A percentile compares a stretch with the other conserved stretches of the same genome.
phyloP scores from a whole-genome alignment of 108 stramenopile genomes.

The Discostella stelligeroides region DNA sequence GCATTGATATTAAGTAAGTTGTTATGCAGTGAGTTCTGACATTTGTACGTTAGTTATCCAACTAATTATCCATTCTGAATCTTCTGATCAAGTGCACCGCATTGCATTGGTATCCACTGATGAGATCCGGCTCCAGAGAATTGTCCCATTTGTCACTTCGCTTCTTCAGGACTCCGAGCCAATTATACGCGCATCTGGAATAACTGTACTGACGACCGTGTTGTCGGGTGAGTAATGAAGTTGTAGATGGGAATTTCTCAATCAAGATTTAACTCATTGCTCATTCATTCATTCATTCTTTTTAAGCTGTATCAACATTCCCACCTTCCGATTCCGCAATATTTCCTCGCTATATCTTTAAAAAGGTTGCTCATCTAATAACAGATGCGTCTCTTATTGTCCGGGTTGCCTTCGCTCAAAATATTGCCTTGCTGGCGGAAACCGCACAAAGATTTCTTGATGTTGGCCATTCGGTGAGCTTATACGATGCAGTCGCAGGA shows the following conservation, averaged over 20 bases:
- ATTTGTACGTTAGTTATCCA: background rate
- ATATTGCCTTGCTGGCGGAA: constrained; percentile 84
- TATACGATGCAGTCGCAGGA: constrained; percentile 76
- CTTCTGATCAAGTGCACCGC: constrained; percentile 52
- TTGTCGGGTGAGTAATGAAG: constrained; percentile 29
- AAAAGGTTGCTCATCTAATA: constrained; percentile 83
- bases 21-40: background rate
- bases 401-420: constrained; percentile 84
- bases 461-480: constrained; percentile 79
- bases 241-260: background rate
- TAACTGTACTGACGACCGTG: constrained; percentile 73
- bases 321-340: constrained; percentile 92
- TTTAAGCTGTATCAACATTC: constrained; percentile 63
- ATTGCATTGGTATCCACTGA: constrained; percentile 76
- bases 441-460: constrained; percentile 89
- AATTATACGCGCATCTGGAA: constrained; percentile 79
- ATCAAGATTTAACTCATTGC: background rate
- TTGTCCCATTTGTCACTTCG: constrained; percentile 86
- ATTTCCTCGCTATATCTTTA: constrained; percentile 95
- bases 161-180: constrained; percentile 88
- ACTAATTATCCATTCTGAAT: background rate
- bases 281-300: background rate
- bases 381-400: constrained; percentile 87
- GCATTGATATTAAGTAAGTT: constrained; percentile 74
- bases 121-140: constrained; percentile 91